Base-by-base conservation (phyloP, 768 basidiomycete species). In the Pleurotus eryngii region DNA sequence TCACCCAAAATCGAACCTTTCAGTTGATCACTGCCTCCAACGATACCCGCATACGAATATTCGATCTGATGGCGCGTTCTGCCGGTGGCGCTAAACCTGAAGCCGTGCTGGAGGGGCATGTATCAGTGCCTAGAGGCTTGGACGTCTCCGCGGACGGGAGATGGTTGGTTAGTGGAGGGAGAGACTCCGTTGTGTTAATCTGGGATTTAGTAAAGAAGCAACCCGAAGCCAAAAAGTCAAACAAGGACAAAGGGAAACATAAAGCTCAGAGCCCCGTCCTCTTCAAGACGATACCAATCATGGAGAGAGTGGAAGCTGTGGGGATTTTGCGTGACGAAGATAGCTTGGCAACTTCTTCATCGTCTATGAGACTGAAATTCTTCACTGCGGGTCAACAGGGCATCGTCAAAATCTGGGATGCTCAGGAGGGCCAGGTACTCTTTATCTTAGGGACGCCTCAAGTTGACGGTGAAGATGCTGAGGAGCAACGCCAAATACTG, bases 361-460 rank as follows among this genome's bases (percentile, higher is more conserved):
- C 67, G 35, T 40, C 74, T 12, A 70, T 73, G 39, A 69, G 68
- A 26, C 67, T 95, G 38, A 77, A 78, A 22, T 89, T 96, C 65
- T 98, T 84, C 67, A 96, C 94, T 17, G 97, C 87, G 8, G 97
- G 97, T 3, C 90, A 96, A 67, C 93, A 90, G 67, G 97, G 96
- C 4, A 71, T 83, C 1, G 73, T 98, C 39, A 86, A 84, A 62
- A 73, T 98, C 22, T 97, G 96, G 95, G 87, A 96, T 70, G 87
- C 80, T 3, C 72, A 78, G 57, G 79, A 81, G 7, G 89, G 87
- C 20, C 77, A 79, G 40, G 79, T 87, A 56, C 65, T 91, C 9
- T 83, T 81, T 62, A 81, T 83, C 20, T 74, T 87, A 9, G 82
- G 83, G 9, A 73, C 76, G 56, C 80, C 80, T 55, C 74, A 75